Base-by-base conservation (phyloP, 2,329 filamentous ascomycete genomes). In the Ophiostoma piceae region DNA sequence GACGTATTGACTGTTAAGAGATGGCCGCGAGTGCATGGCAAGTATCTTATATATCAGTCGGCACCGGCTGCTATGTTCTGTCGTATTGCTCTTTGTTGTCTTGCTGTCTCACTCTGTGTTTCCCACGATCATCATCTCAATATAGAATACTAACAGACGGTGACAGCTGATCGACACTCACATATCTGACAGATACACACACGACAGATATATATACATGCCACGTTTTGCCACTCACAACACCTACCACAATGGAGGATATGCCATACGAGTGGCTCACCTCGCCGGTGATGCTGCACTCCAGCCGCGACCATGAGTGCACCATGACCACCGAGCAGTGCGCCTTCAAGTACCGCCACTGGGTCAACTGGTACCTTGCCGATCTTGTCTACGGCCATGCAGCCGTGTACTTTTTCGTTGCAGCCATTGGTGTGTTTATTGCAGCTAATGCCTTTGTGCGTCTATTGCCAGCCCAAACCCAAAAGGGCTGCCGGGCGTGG, bases 291-390 rank as follows among this genome's bases (percentile, higher is more conserved):
- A 75, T 77, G 75, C 75, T 83, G 66, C 78, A 82, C 72, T 78
- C 77, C 1, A 79, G 75, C 51, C 76, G 80, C 35, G 14, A 43
- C 1, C 75, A 76, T 9, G 75, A 75, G 5, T 80, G 79, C 71
- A 76, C 70, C 1, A 74, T 82, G 71, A 82, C 78, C 0, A 74
- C 78, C 0, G 80, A 79, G 68, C 78, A 84, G 73, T 85, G 83
- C 73, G 78, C 77, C 14, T 85, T 79, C 72, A 80, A 83, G 67
- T 76, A 71, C 29, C 75, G 79, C n/a, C 78, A 80, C 72, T 85
- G 83, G 83, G 67, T 72, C 69, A 69, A 71, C 41, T 68, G 69
- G 69, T 72, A 71, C 66, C 14, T 68, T 1, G 70, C 68, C 19
- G 70, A 70, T 26, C 51, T 68, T 1, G 66, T 70, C 2, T 70